phyloP scores from a whole-genome alignment of 345 rosid species.

The Salix brachista region DNA sequence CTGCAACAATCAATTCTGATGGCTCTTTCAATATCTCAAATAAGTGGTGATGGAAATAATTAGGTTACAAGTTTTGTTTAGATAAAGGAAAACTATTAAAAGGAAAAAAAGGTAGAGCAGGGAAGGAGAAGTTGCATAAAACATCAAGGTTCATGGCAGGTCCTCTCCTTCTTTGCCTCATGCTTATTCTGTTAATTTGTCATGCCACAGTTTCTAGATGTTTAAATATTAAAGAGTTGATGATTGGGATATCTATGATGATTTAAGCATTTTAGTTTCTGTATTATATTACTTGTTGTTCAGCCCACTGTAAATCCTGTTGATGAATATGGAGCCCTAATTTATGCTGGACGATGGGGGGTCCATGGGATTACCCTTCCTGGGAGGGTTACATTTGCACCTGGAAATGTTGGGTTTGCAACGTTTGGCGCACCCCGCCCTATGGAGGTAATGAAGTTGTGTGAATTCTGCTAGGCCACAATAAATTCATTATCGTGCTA shows the following conservation, averaged over 20 bases:
- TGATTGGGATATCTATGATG: not conserved
- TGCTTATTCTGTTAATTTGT: not conserved
- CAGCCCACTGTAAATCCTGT: constrained; percentile 66
- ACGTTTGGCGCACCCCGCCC: constrained; percentile 96
- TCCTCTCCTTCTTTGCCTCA: not conserved
- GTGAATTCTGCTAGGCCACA: not conserved
- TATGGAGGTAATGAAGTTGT: constrained; percentile 49
- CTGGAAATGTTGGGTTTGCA: constrained; percentile 86
- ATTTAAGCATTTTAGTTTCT: not conserved
- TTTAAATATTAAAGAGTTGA: not conserved
- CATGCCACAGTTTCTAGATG: not conserved
- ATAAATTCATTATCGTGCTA: not conserved
- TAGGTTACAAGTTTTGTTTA: no score
- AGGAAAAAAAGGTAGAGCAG: no score
- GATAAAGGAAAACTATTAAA: no score
- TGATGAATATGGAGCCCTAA: constrained; percentile 80
- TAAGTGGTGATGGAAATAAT: no score
- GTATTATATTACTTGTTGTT: constrained; percentile 15
- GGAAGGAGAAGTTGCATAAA: not conserved
- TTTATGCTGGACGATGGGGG: constrained; percentile 97
- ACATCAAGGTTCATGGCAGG: not conserved
- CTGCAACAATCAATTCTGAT: no score
- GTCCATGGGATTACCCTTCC: constrained; percentile 78
- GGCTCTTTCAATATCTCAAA: no score
- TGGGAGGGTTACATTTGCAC: constrained; percentile 93